These are phyloP conservation scores for Russula ochroleuca DNA, from an alignment of 768 basidiomycete species.

Conservation along the genomic window DNA sequence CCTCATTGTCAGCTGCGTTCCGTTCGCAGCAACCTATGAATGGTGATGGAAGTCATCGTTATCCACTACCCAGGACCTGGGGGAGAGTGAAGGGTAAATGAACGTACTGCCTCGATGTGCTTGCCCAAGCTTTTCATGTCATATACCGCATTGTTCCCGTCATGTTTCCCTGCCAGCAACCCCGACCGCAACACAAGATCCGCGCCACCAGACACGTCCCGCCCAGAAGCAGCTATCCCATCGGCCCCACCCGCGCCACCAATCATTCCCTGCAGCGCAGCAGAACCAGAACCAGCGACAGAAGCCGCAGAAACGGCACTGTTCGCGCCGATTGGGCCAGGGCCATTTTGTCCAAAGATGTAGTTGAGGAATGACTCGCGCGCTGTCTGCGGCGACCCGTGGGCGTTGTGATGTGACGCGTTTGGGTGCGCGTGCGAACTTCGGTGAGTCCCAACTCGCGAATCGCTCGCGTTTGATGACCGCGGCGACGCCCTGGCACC, in stretches of 20 bases:
- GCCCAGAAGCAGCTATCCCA: constrained; percentile 50
- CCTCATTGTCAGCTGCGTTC: constrained; percentile 60
- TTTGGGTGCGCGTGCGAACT: constrained; percentile 10
- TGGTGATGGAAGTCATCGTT: background rate
- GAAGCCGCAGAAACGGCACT: background rate
- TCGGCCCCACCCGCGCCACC: constrained; percentile 28
- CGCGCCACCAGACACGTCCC: constrained; percentile 56
- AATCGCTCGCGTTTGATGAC: constrained; percentile 29
- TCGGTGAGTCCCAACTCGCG: constrained; percentile 27
- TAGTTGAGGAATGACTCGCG: constrained; percentile 94
- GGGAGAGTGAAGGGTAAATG: background rate
- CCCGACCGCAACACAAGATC: constrained; percentile 53
- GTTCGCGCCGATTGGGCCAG: constrained; percentile 63
- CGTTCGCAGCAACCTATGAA: constrained; percentile 48
- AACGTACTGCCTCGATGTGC: constrained; percentile 93
- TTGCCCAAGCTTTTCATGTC: constrained; percentile 99
- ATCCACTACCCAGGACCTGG: background rate
- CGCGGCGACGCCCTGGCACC: constrained; percentile 38
- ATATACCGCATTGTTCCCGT: constrained; percentile 80
- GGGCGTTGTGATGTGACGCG: background rate
- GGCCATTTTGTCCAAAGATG: constrained; percentile 91
- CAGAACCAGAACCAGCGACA: background rate
- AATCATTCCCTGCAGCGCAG: background rate
- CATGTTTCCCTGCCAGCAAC: constrained; percentile 63
- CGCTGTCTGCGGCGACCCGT: constrained; percentile 41